Conservation (phyloP, 331 rosid species). For the Prunus yedoensis region DNA sequence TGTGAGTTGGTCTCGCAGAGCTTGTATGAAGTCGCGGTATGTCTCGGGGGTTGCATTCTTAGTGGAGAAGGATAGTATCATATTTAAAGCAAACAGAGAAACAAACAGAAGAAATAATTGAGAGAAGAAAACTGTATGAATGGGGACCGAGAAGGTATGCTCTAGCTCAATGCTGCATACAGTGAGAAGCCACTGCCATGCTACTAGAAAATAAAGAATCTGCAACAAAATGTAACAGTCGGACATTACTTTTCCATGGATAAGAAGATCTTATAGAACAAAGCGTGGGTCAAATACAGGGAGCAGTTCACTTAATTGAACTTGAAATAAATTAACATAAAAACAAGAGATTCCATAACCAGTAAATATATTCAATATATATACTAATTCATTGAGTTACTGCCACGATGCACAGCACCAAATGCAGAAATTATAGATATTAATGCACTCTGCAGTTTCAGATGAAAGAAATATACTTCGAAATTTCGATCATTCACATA, state of each 20-base stretch:
- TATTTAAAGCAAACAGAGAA: too few relatives aligned
- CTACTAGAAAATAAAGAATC: slow-evolving; percentile 23
- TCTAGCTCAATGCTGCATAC: slow-evolving; percentile 19
- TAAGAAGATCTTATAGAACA: background rate
- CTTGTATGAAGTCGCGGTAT: too few relatives aligned
- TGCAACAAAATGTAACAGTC: slow-evolving; percentile 31
- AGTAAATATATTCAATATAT: background rate
- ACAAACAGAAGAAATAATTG: too few relatives aligned
- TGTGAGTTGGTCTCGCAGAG: too few relatives aligned
- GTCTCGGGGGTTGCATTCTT: too few relatives aligned
- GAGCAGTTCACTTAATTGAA: background rate
- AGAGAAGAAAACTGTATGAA: too few relatives aligned
- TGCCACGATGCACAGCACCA: background rate
- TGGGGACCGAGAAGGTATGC: background rate
- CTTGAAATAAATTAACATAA: background rate
- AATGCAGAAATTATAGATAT: background rate
- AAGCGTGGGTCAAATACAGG: slow-evolving; percentile 9
- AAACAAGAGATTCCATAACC: background rate
- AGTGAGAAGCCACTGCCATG: slow-evolving; percentile 29
- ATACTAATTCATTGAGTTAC: background rate
- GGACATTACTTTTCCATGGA: background rate
- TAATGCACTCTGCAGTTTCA: background rate
- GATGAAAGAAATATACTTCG: background rate
- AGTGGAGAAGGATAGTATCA: too few relatives aligned
- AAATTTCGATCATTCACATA: background rate